Base-by-base conservation (phyloP, 495 filamentous ascomycete genomes). In the Xylaria castorea region DNA sequence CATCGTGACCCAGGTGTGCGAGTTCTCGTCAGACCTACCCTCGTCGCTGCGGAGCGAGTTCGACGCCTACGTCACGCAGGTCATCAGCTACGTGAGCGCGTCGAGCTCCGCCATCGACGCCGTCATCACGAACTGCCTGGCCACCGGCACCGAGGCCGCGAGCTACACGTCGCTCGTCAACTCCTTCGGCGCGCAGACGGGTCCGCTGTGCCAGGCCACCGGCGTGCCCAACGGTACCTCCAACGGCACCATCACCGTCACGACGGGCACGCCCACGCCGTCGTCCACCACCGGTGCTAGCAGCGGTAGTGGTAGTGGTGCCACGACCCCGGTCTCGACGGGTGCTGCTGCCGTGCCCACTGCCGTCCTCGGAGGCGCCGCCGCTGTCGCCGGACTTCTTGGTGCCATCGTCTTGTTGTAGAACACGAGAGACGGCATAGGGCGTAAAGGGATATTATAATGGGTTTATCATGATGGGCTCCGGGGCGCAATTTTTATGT, bases 331-430 rank as follows among this genome's bases (percentile, higher is more conserved):
- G 2, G 5, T 18, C 12, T 20, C 38, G 0, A 42, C 51, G 8
- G 65, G 57, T 18, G 64, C 44, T 11, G 71, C 51, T 22, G 65
- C 73, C 5, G 18, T 14, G 64, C 75, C 73, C 40, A 75, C 73
- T 18, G 73, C 68, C 30, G 32, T 71, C 22, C 40, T 66, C 22
- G 73, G 62, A 3, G 67, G 61, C n/a, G 75, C 64, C 0, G 73
- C 68, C 4, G 75, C 71, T 9, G 73, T 60, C 11, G 75, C 68
- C 5, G 73, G 75, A 9, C 12, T 75, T 38, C 34, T 75, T 0
- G 75, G 71, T 12, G 75, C 69, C 18, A 71, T 64, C n/a, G 68
- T 40, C 36, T 6, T 77, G 55, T 62, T 75, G 51, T 77, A 75
- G 63, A 25, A 14, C 12, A 27, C 1, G 27, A 20, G 53, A 18